Evolutionary conservation across 140 eudicot species (phyloP).

Genomic region (Erigeron philadelphicus): DNA sequence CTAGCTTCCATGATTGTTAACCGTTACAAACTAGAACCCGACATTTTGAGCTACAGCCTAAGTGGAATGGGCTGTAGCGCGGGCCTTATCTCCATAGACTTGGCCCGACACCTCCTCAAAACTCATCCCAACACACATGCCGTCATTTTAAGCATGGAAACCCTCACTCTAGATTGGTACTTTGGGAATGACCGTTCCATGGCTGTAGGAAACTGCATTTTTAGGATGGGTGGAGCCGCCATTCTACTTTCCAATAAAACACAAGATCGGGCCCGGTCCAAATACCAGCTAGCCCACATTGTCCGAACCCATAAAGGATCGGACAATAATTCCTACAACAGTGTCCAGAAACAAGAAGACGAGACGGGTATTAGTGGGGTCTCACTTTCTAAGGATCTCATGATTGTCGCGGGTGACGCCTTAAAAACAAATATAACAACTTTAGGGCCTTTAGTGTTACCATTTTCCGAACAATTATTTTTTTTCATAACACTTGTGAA

Average conservation of each 20-base stretch:
- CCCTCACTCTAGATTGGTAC: constrained; percentile 51
- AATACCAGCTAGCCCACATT: constrained; percentile 61
- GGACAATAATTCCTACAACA: constrained; percentile 50
- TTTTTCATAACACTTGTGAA: constrained; percentile 45
- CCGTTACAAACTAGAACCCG: constrained; percentile 50
- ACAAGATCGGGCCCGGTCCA: constrained; percentile 38
- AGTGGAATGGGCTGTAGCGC: constrained; percentile 81
- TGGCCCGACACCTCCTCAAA: constrained; percentile 46
- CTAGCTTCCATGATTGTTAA: constrained; percentile 71
- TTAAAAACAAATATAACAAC: constrained; percentile 67
- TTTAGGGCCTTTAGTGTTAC: constrained; percentile 63
- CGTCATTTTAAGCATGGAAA: constrained; percentile 54
- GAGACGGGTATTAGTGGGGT: constrained; percentile 48
- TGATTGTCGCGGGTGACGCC: constrained; percentile 70
- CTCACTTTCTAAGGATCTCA: constrained; percentile 53
- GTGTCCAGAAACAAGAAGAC: constrained; percentile 63
- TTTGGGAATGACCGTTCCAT: constrained; percentile 69
- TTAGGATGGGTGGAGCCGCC: constrained; percentile 77
- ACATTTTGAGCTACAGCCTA: constrained; percentile 49
- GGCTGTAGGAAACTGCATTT: constrained; percentile 62
- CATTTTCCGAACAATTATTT: constrained; percentile 51
- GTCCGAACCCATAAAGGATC: constrained; percentile 67
- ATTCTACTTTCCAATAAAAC: constrained; percentile 54
- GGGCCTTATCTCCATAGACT: constrained; percentile 54
- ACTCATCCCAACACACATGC: constrained; percentile 47